Evolutionary conservation across 225 moss, liverwort and hornwort genomes (phyloP), one percentile per base, ranked within the genome.

Genomic region (Sphagnum tenellum): DNA sequence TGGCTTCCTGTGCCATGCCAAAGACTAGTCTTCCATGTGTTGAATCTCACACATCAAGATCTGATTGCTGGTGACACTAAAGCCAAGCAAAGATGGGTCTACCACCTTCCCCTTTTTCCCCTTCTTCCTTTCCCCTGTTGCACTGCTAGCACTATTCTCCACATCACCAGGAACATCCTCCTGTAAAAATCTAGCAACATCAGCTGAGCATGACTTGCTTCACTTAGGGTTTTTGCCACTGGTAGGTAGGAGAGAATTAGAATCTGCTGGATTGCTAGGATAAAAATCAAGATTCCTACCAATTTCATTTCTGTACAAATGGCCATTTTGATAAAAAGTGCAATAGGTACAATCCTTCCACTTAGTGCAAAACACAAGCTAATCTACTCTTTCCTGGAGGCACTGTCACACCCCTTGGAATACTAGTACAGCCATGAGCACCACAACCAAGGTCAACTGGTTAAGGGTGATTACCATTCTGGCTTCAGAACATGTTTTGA

Each of bases 11-110:
- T 29, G 29, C 44, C 7, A 5, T 13, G 44, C n/a, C 0, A 7
- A 49, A 62, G 60, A 70, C 74, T 91, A 95, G 67, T 95, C 95
- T 70, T 95, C 95, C 72, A 95, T 75, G 72, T 92, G 92, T 73
- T 92, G 95, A 67, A 95, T 95, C 74, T 95, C 95, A 65, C 95
- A 89, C 95, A 92, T 95, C 95, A 95, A 92, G 47, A 95, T 95
- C 72, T 92, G 95, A 71, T 89, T 95, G 78, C 95, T 95, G 10
- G 88, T 89, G 48, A 96, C 95, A 75, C 89, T 96, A 60, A 96
- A 96, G 7, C 92, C 89, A 46, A 96, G 75, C 71, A 96, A 66
- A 48, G 92, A 89, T 4, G 95, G 95, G 80, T 96, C 88, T 5
- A 96, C 92, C 44, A 88, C 95, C 79, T 96, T 96, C 77, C 92